Percentiles rank a stretch among this genome's conserved stretches.
These are phyloP conservation scores for Aegilops tauschii DNA, from an alignment of 176 grass and related monocot genomes.

Conservation along the genomic window DNA sequence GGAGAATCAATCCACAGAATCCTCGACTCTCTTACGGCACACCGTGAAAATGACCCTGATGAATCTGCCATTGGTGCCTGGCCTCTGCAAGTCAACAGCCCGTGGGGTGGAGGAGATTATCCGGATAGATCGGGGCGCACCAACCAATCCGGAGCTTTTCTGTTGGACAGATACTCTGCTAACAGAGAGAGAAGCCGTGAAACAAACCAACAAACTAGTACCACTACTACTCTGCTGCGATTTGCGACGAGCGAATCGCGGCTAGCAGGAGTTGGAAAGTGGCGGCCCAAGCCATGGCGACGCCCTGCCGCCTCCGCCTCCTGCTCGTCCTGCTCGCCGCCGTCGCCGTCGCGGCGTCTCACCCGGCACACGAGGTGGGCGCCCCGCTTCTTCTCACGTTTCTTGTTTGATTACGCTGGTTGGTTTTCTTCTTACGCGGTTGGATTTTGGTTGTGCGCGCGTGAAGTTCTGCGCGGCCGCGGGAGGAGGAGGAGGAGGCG, in stretches of 20 bases:
- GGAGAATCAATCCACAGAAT: neutral
- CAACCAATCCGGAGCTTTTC: neutral
- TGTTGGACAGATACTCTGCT: neutral
- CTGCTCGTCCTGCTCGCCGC: neutral
- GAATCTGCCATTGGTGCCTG: neutral
- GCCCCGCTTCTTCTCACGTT: neutral
- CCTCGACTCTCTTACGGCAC: neutral
- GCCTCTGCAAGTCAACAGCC: slow-evolving; percentile 8
- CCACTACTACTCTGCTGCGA: neutral
- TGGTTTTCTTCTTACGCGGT: neutral
- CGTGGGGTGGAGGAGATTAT: neutral
- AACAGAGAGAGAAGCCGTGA: neutral
- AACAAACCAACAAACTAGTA: neutral
- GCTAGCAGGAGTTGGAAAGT: neutral
- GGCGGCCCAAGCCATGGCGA: slow-evolving; percentile 5
- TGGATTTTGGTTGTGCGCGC: neutral
- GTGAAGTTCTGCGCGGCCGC: slow-evolving; percentile 56
- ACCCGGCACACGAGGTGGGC: slow-evolving; percentile 38
- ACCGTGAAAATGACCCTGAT: neutral
- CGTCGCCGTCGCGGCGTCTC: slow-evolving; percentile 13
- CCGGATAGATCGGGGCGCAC: slow-evolving; percentile 6
- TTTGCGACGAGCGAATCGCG: neutral
- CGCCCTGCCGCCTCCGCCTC: neutral
- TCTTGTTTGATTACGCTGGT: neutral
- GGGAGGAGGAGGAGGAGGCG: slow-evolving; percentile 11